Evolutionary conservation across 2,329 filamentous ascomycete genomes (phyloP).

Genomic region (Teratosphaeria epicoccoides): DNA sequence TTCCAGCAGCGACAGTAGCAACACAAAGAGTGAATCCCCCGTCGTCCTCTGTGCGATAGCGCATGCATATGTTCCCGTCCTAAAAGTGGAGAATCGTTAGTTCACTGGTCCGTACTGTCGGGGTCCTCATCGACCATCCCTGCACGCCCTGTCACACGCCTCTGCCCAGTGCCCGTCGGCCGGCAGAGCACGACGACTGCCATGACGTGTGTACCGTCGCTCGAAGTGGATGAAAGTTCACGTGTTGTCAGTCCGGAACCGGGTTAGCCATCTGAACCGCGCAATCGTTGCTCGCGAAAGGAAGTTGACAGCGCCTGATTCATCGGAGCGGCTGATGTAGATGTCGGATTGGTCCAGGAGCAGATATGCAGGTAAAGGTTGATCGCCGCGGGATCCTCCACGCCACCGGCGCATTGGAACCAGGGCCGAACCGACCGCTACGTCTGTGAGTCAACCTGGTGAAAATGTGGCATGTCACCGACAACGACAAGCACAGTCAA

Average conservation of each 20-base stretch:
- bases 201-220: background rate
- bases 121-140: background rate
- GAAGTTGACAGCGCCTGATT: no score
- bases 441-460: background rate
- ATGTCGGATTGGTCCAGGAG: background rate
- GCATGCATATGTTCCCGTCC: constrained; percentile 4
- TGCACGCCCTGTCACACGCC: constrained; percentile 2
- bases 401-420: background rate
- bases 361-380: background rate
- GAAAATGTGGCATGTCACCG: background rate
- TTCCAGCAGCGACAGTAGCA: background rate
- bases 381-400: background rate
- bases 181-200: background rate
- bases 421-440: background rate
- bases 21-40: background rate
- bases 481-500: no score
- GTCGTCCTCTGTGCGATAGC: constrained; percentile 1
- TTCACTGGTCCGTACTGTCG: background rate
- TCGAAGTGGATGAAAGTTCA: background rate
- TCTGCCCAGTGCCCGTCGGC: background rate
- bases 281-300: no score
- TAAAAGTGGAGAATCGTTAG: background rate
- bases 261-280: background rate
- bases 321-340: background rate
- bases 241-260: background rate